Percentiles rank a stretch among this genome's conserved stretches.
Evolutionary conservation across 495 filamentous ascomycete species (phyloP).

Genomic region (Letharia columbiana): DNA sequence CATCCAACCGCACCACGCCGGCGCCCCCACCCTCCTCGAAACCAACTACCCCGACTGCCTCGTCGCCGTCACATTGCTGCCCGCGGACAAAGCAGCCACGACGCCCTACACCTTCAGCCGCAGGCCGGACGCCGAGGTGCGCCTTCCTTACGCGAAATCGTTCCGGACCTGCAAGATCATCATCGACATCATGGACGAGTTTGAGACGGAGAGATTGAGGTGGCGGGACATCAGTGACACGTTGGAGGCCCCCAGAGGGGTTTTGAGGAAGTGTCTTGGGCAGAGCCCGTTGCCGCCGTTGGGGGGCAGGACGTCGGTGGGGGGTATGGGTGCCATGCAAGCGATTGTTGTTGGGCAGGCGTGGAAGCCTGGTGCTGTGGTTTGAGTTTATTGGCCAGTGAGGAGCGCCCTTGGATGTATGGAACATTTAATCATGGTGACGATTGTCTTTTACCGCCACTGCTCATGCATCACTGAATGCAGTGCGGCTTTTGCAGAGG

Average conservation of each 20-base stretch:
- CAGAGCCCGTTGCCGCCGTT: background rate
- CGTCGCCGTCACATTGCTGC: background rate
- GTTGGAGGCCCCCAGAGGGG: background rate
- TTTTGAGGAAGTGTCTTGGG: background rate
- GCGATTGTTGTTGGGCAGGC: background rate
- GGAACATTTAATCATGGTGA: background rate
- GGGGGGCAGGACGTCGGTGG: slow-evolving; percentile 1
- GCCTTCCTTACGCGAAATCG: background rate
- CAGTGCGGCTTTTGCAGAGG: background rate
- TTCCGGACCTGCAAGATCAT: slow-evolving; percentile 2
- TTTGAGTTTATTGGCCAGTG: background rate
- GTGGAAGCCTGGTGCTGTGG: background rate
- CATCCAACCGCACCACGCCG: background rate
- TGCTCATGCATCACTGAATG: background rate
- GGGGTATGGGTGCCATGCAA: background rate
- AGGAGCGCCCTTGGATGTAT: background rate
- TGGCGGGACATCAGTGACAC: background rate
- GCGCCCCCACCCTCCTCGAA: background rate
- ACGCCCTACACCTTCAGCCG: background rate
- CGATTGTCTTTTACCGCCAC: background rate
- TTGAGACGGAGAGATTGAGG: background rate
- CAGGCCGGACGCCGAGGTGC: background rate
- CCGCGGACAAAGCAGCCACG: background rate
- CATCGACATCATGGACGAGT: background rate
- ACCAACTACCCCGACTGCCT: background rate